These are phyloP conservation scores for Lunularia cruciata DNA, from an alignment of 225 moss, liverwort and hornwort species.

Conservation along the genomic window DNA sequence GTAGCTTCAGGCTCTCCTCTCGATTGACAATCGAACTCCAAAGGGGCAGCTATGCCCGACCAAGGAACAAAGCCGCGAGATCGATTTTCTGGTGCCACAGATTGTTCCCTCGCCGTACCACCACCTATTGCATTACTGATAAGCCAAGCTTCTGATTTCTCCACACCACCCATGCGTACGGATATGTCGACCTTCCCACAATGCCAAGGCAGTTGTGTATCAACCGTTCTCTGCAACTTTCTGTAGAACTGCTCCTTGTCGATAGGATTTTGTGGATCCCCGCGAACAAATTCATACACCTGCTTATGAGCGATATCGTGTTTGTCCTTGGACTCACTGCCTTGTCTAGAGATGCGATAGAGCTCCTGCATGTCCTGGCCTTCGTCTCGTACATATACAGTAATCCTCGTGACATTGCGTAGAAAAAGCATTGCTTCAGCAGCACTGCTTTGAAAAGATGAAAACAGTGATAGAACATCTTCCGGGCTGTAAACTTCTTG, in stretches of 20 bases:
- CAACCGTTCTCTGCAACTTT: constrained; percentile 64
- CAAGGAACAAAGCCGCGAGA: constrained; percentile 79
- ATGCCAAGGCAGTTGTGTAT: constrained; percentile 67
- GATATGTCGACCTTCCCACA: constrained; percentile 63
- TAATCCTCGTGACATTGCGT: constrained; percentile 65
- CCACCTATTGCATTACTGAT: constrained; percentile 81
- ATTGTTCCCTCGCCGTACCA: constrained; percentile 66
- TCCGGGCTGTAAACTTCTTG: constrained; percentile 82
- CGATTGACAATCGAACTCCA: constrained; percentile 33
- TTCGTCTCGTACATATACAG: constrained; percentile 63
- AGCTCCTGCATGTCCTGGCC: constrained; percentile 70
- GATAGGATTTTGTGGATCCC: constrained; percentile 67
- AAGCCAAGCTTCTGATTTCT: constrained; percentile 66
- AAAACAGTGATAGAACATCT: constrained; percentile 71
- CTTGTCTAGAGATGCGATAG: constrained; percentile 55
- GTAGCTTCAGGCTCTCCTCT: constrained; percentile 18
- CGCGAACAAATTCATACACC: constrained; percentile 80
- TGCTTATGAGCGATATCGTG: constrained; percentile 44
- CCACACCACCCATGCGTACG: constrained; percentile 38
- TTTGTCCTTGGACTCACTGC: constrained; percentile 36
- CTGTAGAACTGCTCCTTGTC: constrained; percentile 85
- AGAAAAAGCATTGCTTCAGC: constrained; percentile 81
- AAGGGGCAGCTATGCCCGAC: constrained; percentile 81
- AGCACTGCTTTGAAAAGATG: constrained; percentile 79
- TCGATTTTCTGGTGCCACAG: constrained; percentile 69